Base-by-base conservation (phyloP, 345 rosid species). In the Heritiera fomes region DNA sequence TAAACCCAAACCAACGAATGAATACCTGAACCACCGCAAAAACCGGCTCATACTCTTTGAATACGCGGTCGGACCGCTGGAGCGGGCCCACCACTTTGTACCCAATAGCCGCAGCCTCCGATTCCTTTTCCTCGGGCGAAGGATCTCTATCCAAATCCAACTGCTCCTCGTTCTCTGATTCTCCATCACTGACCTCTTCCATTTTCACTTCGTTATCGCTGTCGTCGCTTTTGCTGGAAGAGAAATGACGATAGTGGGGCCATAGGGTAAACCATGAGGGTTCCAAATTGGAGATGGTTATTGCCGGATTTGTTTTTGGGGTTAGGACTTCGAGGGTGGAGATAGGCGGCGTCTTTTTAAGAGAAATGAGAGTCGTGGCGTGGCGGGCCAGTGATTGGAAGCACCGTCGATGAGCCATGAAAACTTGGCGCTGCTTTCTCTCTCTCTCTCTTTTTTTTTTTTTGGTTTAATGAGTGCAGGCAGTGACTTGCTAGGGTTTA, bases 11-110 rank as follows among this genome's bases (percentile, higher is more conserved):
- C 50, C 13, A 14, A 53, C 28, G 17, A 63, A 41, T 65, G 1
- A 38, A 82, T 62, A 94, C 99, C 97, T 94, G 98, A 87, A 97
- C 92, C 76, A 97, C 91, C 32, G 97, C 98, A 34, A 90, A 93
- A 82, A 89, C 93, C 1, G 98, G 97, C 75, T 94, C 95, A 46
- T 87, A 89, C 0, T 77, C 89, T 84, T 91, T 93, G 73, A 94
- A 92, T 12, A 91, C 85, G 59, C 87, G 81, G 32, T 97, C 96
- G 34, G 88, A 77, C 20, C 72, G 59, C 81, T 79, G 81, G 28
- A 97, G 90, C 30, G 92, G 93, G 7, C 94, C 98, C 45, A 87
- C 62, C 55, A 93, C 97, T 68, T 86, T 87, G 80, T 97, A 97
- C 34, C 99, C 99, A 8, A 97, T 91, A 46, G 85, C 94, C 1